Evolutionary conservation across 371 early-diverging fungal genomes (phyloP).

Genomic region (Funneliformis caledonium): DNA sequence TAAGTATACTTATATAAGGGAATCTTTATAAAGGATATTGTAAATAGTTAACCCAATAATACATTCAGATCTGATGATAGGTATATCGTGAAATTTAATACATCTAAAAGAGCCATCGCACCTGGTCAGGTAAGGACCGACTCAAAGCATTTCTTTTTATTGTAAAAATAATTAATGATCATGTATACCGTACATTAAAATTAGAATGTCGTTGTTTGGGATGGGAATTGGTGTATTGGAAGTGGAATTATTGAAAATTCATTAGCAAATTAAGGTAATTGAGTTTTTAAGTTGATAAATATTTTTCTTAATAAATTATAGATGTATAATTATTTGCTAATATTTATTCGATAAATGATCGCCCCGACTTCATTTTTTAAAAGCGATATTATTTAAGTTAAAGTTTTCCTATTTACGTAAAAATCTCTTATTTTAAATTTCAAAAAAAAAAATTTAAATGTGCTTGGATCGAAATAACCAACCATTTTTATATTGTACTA

Average conservation of each 20-base stretch:
- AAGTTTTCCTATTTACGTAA: too few relatives aligned
- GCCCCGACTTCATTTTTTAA: too few relatives aligned
- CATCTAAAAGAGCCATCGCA: constrained; percentile 59
- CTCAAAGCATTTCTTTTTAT: neutral
- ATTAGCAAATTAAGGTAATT: neutral
- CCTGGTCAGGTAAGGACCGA: constrained; percentile 58
- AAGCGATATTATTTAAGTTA: too few relatives aligned
- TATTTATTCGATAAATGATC: too few relatives aligned
- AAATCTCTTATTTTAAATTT: too few relatives aligned
- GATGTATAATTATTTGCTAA: too few relatives aligned
- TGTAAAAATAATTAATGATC: neutral
- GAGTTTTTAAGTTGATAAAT: too few relatives aligned
- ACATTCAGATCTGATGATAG: constrained; percentile 15
- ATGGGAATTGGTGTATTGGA: constrained; percentile 60
- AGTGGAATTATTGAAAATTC: constrained; percentile 54
- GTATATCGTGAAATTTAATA: constrained; percentile 52
- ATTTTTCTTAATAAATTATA: too few relatives aligned
- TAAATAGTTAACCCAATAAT: constrained; percentile 36
- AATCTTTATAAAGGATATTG: constrained; percentile 21
- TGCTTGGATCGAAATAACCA: too few relatives aligned
- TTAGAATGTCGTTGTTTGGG: constrained; percentile 60
- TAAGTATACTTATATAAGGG: constrained; percentile 17
- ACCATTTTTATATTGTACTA: too few relatives aligned
- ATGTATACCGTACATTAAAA: neutral
- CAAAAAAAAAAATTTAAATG: too few relatives aligned